Conservation (phyloP, 2,329 filamentous ascomycete species). For the Pseudofabraea citricarpa region DNA sequence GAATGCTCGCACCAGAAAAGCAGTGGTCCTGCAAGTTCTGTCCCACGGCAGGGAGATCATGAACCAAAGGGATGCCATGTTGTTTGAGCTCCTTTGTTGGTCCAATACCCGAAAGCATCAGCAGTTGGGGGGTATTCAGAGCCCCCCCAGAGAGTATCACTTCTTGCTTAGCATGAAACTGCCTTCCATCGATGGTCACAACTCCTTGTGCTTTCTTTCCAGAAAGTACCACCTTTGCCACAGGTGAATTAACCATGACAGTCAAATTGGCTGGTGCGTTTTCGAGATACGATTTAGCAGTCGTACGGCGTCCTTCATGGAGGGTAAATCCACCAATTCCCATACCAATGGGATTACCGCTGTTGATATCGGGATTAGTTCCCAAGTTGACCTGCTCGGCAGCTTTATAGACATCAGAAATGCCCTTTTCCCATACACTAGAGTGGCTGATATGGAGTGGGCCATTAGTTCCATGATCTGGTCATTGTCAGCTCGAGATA, state of each 20-base stretch:
- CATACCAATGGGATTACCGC: constrained; percentile 53
- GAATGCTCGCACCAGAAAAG: constrained; percentile 33
- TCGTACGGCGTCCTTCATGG: constrained; percentile 42
- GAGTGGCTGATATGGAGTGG: constrained; percentile 44
- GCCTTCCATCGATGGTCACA: constrained; percentile 32
- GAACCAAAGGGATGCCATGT: constrained; percentile 30
- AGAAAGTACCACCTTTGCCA: constrained; percentile 42
- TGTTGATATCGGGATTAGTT: constrained; percentile 51
- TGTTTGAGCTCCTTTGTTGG: constrained; percentile 28
- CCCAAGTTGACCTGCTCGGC: constrained; percentile 44
- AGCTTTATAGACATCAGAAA: constrained; percentile 39
- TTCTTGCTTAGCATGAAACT: constrained; percentile 28
- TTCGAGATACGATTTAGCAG: constrained; percentile 44
- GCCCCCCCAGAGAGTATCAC: constrained; percentile 39
- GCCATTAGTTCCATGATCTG: constrained; percentile 45
- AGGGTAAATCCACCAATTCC: constrained; percentile 44
- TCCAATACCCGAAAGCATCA: constrained; percentile 42
- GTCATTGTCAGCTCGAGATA: background rate
- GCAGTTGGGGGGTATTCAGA: constrained; percentile 35
- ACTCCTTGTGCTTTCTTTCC: constrained; percentile 41
- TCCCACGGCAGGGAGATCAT: constrained; percentile 33
- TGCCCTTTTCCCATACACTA: constrained; percentile 42
- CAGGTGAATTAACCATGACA: constrained; percentile 42
- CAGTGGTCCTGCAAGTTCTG: constrained; percentile 36
- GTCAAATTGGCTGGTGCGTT: constrained; percentile 44